These are phyloP conservation scores for Fusarium sambucinum DNA, from an alignment of 2,329 filamentous ascomycete genomes.

Conservation along the genomic window DNA sequence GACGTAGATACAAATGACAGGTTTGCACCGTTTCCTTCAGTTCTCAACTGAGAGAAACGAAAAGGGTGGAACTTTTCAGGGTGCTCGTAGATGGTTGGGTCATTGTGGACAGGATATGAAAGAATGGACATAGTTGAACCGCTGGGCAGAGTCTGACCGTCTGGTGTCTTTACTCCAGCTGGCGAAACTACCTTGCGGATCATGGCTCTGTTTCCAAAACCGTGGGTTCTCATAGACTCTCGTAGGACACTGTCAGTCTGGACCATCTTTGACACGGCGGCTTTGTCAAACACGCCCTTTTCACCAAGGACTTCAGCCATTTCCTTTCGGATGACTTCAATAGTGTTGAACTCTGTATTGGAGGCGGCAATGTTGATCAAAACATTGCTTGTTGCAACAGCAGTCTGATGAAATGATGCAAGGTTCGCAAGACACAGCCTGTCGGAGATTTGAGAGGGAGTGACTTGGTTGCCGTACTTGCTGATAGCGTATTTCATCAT, in stretches of 20 bases:
- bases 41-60: constrained; percentile 55
- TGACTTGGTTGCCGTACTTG: constrained; percentile 43
- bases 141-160: constrained; percentile 50
- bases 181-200: constrained; percentile 48
- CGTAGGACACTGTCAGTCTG: constrained; percentile 57
- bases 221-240: constrained; percentile 57
- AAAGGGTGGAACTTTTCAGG: constrained; percentile 57
- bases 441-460: constrained; percentile 44
- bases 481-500: constrained; percentile 36
- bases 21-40: constrained; percentile 1
- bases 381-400: constrained; percentile 56
- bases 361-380: constrained; percentile 55
- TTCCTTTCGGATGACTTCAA: constrained; percentile 55
- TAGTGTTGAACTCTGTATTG: constrained; percentile 54
- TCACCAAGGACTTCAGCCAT: constrained; percentile 47
- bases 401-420: constrained; percentile 56
- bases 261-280: constrained; percentile 52
- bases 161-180: constrained; percentile 49
- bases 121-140: constrained; percentile 53
- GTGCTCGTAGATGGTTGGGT: constrained; percentile 50
- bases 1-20: constrained; percentile 37
- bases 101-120: constrained; percentile 48
- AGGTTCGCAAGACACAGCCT: constrained; percentile 49
- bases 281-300: constrained; percentile 54
- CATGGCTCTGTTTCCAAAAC: constrained; percentile 48